These are phyloP conservation scores for Orobanche coerulescens DNA, from an alignment of 257 asterid genomes.

Conservation along the genomic window DNA sequence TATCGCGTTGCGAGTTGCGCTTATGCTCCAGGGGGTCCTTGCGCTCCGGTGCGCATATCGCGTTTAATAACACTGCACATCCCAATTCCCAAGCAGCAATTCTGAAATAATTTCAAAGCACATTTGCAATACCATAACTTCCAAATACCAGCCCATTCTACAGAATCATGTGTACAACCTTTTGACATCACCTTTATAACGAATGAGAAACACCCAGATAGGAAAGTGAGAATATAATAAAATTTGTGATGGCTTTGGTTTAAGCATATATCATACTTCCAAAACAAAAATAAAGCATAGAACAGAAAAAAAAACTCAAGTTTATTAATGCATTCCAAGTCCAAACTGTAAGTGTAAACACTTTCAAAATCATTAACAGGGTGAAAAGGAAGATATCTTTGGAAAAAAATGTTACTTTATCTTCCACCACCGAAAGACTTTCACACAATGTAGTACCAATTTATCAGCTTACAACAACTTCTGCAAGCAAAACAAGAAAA, in stretches of 20 bases:
- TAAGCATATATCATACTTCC: neutral
- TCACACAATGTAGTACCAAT: neutral
- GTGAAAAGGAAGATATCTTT: neutral
- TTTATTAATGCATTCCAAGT: conserved; percentile 13
- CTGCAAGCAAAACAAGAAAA: neutral
- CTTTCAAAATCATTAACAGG: neutral
- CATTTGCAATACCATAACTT: neutral
- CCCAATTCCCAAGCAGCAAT: neutral
- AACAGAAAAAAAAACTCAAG: conserved; percentile 12
- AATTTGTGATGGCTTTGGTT: neutral
- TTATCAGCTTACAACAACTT: neutral
- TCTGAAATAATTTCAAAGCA: neutral
- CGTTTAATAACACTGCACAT: too few species aligned
- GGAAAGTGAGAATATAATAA: neutral
- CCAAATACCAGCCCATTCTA: neutral
- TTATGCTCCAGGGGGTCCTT: too few species aligned
- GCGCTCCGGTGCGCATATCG: too few species aligned
- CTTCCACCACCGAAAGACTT: neutral
- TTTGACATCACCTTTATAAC: neutral
- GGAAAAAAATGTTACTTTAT: neutral
- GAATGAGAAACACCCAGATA: neutral
- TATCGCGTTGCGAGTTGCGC: too few species aligned
- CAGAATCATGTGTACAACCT: neutral
- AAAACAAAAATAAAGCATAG: neutral
- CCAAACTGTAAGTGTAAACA: neutral